phyloP scores from a whole-genome alignment of 2,329 filamentous ascomycete species.

The Periconia sp. region DNA sequence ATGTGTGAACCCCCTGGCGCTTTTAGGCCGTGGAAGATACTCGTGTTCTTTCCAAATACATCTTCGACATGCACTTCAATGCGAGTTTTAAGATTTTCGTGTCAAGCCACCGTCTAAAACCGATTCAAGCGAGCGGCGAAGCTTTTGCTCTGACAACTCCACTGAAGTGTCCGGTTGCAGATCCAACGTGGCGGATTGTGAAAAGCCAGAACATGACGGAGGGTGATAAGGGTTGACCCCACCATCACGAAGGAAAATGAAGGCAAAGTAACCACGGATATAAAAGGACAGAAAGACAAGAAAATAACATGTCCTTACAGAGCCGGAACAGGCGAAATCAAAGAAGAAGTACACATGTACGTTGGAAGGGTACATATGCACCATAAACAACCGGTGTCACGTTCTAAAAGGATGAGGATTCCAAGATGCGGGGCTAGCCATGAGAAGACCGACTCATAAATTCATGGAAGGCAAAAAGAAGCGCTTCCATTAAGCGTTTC shows the following conservation, averaged over 20 bases:
- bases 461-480: background rate
- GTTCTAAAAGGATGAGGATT: background rate
- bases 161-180: constrained; percentile 5
- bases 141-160: constrained; percentile 10
- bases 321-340: constrained; percentile 20
- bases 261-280: constrained; percentile 5
- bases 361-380: too few species aligned
- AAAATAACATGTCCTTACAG: constrained; percentile 16
- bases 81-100: constrained; percentile 9
- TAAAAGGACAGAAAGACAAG: constrained; percentile 9
- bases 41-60: background rate
- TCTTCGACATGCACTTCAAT: constrained; percentile 8
- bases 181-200: constrained; percentile 10
- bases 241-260: too few species aligned
- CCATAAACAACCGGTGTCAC: constrained; percentile 14
- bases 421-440: too few species aligned
- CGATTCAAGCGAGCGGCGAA: constrained; percentile 18
- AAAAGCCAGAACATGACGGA: too few species aligned
- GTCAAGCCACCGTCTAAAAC: constrained; percentile 14
- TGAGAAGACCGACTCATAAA: too few species aligned
- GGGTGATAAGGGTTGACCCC: too few species aligned
- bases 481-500: constrained; percentile 5
- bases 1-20: constrained; percentile 10
- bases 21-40: constrained; percentile 10
- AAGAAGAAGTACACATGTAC: constrained; percentile 12